These are phyloP conservation scores for Zygotorulaspora danielsina DNA, from an alignment of 805 yeast genomes.

Conservation along the genomic window DNA sequence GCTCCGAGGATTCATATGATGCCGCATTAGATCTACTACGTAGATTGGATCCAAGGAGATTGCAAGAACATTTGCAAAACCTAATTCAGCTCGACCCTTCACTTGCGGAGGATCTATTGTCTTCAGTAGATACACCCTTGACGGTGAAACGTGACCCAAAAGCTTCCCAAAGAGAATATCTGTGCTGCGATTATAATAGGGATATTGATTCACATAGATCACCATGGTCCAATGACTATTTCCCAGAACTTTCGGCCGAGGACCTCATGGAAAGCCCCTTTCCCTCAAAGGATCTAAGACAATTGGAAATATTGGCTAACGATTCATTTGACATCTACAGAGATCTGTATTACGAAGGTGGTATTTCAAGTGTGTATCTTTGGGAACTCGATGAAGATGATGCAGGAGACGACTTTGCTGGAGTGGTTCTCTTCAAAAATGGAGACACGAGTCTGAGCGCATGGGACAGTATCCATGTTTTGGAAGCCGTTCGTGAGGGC, in stretches of 20 bases:
- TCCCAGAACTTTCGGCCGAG: conserved; percentile 37
- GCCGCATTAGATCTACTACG: conserved; percentile 76
- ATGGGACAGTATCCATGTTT: conserved; percentile 95
- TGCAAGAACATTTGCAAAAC: conserved; percentile 44
- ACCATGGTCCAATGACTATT: conserved; percentile 80
- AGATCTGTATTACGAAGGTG: conserved; percentile 94
- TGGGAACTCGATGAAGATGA: conserved; percentile 74
- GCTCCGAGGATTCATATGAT: conserved; percentile 43
- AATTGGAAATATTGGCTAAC: conserved; percentile 75
- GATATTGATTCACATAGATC: conserved; percentile 91
- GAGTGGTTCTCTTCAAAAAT: conserved; percentile 83
- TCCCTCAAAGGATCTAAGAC: conserved; percentile 64
- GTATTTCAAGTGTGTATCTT: conserved; percentile 78
- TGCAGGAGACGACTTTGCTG: conserved; percentile 61
- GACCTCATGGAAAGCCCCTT: conserved; percentile 66
- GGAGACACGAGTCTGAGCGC: conserved; percentile 41
- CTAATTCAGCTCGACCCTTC: conserved; percentile 50
- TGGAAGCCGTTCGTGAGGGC: conserved; percentile 57
- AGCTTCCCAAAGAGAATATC: conserved; percentile 50
- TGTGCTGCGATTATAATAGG: conserved; percentile 91
- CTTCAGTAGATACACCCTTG: conserved; percentile 85
- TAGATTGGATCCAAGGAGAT: conserved; percentile 65
- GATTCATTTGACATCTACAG: conserved; percentile 89
- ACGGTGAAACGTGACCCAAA: conserved; percentile 31
- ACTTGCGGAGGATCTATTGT: conserved; percentile 79